Percentiles rank a stretch among this genome's conserved stretches.
These are phyloP conservation scores for Hanseniaspora sp. DNA, from an alignment of 1,139 yeast species.

Conservation along the genomic window DNA sequence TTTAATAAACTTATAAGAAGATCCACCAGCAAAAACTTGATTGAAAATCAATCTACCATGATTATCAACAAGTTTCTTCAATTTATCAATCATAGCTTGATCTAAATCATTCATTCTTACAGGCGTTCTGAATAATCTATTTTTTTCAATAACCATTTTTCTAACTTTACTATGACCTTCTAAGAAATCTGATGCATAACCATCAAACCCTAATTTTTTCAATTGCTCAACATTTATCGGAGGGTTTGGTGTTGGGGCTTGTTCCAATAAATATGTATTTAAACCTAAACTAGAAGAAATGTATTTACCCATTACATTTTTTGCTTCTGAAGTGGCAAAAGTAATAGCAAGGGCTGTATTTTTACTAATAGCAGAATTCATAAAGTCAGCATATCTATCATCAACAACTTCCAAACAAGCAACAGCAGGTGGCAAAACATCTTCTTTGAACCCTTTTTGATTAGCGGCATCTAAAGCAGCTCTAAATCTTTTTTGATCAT, in stretches of 20 bases:
- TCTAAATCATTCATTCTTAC: conserved; percentile 40
- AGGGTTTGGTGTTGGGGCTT: conserved; percentile 22
- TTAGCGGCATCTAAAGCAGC: conserved; percentile 5
- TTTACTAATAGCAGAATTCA: conserved; percentile 49
- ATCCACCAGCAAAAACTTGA: conserved; percentile 52
- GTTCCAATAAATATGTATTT: conserved; percentile 38
- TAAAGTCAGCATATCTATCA: conserved; percentile 39
- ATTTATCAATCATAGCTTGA: conserved; percentile 34
- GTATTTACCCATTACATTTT: background rate
- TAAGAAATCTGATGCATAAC: conserved; percentile 60
- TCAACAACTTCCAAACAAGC: conserved; percentile 50
- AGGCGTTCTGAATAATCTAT: conserved; percentile 54
- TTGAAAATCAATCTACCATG: conserved; percentile 38
- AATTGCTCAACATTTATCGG: conserved; percentile 34
- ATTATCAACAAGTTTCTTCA: conserved; percentile 29
- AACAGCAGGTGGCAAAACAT: conserved; percentile 67
- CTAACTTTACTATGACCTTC: conserved; percentile 68
- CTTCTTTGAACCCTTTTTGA: conserved; percentile 21
- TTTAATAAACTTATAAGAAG: conserved; percentile 39
- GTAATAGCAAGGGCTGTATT: conserved; percentile 50
- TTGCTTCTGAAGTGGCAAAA: conserved; percentile 28
- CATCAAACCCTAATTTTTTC: conserved; percentile 58
- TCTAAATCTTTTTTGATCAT: conserved; percentile 12
- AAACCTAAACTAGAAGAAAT: conserved; percentile 29
- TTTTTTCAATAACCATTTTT: conserved; percentile 56